Evolutionary conservation across 2,329 filamentous ascomycete genomes (phyloP).

Genomic region (Tolypocladium nubicola): DNA sequence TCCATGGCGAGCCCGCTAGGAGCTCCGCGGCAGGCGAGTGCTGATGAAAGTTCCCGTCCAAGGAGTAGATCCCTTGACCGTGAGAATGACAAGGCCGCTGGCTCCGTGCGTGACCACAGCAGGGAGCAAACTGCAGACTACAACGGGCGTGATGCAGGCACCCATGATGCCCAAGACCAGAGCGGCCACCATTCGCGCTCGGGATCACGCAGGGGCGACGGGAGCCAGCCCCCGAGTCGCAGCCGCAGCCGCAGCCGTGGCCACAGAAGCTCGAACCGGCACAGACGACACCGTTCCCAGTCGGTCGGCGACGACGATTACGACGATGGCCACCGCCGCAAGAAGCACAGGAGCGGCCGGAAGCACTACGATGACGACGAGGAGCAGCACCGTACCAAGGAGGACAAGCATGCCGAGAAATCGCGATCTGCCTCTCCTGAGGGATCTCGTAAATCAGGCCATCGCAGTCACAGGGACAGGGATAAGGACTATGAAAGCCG

Average conservation of each 20-base stretch:
- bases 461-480: slow-evolving; percentile 52
- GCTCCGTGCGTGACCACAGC: slow-evolving; percentile 21
- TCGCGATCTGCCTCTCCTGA: slow-evolving; percentile 57
- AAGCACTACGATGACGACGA: slow-evolving; percentile 35
- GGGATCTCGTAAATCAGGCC: slow-evolving; percentile 42
- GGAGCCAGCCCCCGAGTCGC: slow-evolving; percentile 13
- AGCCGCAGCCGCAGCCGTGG: slow-evolving; percentile 29
- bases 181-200: slow-evolving; percentile 17
- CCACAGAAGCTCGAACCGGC: slow-evolving; percentile 35
- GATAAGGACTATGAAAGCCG: slow-evolving; percentile 38
- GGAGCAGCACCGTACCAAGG: slow-evolving; percentile 24
- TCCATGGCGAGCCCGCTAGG: neutral
- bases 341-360: slow-evolving; percentile 35
- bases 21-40: slow-evolving; percentile 5
- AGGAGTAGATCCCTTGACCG: slow-evolving; percentile 37
- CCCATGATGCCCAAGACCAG: slow-evolving; percentile 2
- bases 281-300: slow-evolving; percentile 44
- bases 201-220: slow-evolving; percentile 22
- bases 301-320: slow-evolving; percentile 38
- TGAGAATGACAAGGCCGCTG: slow-evolving; percentile 23
- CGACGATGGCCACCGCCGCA: slow-evolving; percentile 36
- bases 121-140: slow-evolving; percentile 19
- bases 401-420: slow-evolving; percentile 38
- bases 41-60: slow-evolving; percentile 19
- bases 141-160: slow-evolving; percentile 12